Evolutionary conservation across 352 stramenopile genomes (phyloP), one percentile per base, ranked within the genome.

Genomic region (Globisporangium barbulae): DNA sequence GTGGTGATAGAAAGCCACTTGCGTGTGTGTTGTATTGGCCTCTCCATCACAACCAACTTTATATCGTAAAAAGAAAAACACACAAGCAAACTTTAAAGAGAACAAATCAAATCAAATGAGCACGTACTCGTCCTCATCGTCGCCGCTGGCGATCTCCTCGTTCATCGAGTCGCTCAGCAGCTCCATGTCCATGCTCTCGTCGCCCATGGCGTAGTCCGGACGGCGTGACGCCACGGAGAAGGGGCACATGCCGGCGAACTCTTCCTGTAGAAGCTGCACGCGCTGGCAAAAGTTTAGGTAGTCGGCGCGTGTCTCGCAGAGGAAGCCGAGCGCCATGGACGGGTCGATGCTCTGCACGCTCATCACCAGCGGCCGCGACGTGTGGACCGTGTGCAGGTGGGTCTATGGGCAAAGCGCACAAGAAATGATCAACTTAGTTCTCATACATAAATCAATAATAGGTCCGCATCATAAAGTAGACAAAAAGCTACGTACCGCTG

Each of bases 251-350:
- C n/a, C 41, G 21, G 9, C 53, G 35, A 53, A 54, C 15, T 35
- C 31, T 7, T 59, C 37, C 42, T 45, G n/a, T n/a, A 65, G 37
- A 9, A 59, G 21, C 49, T 35, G 22, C 41, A 69, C 65, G 6
- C 71, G 48, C 10, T 70, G 30, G 63, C 79, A 81, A 39, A 94
- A 90, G 61, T 94, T 83, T 53, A 75, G 33, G 47, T 91, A 93
- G 53, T 96, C 86, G 15, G 72, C 57, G 12, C 80, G 76, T 39
- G 88, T 83, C 33, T 86, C 73, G 65, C 94, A 97, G 49, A 98
- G 88, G 73, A 98, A 98, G 3, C 91, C 94, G 47, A 98, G 74
- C 19, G 96, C 93, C 45, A 98, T 79, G 42, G 90, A 98, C 22
- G 96, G 93, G 81, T 98, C 96, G 64, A 98, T 95, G 41, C 83